These are phyloP conservation scores for Primulina eburnea DNA, from an alignment of 257 asterid species.

Conservation along the genomic window DNA sequence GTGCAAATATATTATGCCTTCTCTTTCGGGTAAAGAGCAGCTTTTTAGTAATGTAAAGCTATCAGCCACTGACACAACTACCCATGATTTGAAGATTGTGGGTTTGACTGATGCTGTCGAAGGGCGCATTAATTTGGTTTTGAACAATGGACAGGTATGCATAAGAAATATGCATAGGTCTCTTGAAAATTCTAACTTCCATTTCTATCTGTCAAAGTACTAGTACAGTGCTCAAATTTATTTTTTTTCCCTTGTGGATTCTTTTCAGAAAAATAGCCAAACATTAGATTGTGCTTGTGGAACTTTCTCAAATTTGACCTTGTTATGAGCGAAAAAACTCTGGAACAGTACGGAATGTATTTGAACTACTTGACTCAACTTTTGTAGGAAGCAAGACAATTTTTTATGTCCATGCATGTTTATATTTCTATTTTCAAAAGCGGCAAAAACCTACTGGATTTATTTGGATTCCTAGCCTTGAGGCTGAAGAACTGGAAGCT, in stretches of 20 bases:
- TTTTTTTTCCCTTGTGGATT: background rate
- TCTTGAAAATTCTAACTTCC: slow-evolving; percentile 14
- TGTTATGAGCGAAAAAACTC: slow-evolving; percentile 8
- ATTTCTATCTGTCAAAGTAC: slow-evolving; percentile 4
- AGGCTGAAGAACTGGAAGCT: slow-evolving; percentile 18
- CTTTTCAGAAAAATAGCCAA: background rate
- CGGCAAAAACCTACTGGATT: slow-evolving; percentile 6
- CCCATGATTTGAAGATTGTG: slow-evolving; percentile 48
- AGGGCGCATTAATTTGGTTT: slow-evolving; percentile 62
- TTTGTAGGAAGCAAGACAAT: slow-evolving; percentile 8
- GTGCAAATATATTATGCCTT: slow-evolving; percentile 72
- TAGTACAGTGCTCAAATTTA: slow-evolving; percentile 1
- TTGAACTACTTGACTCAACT: slow-evolving; percentile 15
- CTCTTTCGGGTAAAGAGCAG: slow-evolving; percentile 39
- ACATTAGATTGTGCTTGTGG: background rate
- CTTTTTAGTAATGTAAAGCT: slow-evolving; percentile 29
- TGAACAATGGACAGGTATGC: slow-evolving; percentile 71
- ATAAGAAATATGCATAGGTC: slow-evolving; percentile 5
- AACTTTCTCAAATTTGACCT: slow-evolving; percentile 1
- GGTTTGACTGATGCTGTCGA: slow-evolving; percentile 85
- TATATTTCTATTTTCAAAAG: slow-evolving; percentile 2
- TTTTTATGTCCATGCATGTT: slow-evolving; percentile 3
- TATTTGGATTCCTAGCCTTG: slow-evolving; percentile 10
- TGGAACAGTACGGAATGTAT: background rate
- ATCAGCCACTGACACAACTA: slow-evolving; percentile 31